Percentiles rank a stretch among this genome's conserved stretches.
These are phyloP conservation scores for Benincasa hispida DNA, from an alignment of 306 rosid species.

Conservation along the genomic window DNA sequence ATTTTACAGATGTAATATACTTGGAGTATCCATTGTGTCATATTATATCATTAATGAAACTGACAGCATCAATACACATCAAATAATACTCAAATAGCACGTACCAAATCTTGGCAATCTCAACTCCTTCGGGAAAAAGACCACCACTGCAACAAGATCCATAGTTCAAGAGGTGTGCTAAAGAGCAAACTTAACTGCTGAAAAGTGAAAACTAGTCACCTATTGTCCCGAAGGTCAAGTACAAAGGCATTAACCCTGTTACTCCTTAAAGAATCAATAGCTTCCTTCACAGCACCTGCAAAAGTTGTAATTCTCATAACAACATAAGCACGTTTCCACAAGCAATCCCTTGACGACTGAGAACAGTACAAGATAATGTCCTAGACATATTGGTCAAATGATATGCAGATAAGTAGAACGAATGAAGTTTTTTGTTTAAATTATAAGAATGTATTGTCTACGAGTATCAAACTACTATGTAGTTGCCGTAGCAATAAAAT, in stretches of 20 bases:
- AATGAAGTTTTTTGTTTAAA: neutral
- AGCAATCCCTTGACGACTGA: neutral
- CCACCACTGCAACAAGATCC: conserved; percentile 84
- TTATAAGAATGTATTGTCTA: neutral
- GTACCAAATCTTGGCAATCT: conserved; percentile 91
- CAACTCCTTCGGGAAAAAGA: conserved; percentile 95
- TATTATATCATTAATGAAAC: neutral
- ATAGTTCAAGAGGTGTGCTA: conserved; percentile 30
- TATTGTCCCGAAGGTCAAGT: conserved; percentile 97
- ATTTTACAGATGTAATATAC: neutral
- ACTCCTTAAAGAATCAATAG: conserved; percentile 62
- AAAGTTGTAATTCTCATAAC: conserved; percentile 13
- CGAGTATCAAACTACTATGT: neutral
- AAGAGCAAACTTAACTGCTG: conserved; percentile 16
- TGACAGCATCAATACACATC: neutral
- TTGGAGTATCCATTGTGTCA: neutral
- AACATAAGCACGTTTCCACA: neutral
- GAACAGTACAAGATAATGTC: neutral
- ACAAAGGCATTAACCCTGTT: conserved; percentile 76
- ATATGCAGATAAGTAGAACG: neutral
- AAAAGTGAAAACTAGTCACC: conserved; percentile 32
- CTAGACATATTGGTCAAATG: neutral
- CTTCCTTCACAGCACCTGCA: conserved; percentile 90
- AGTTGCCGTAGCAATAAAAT: neutral
- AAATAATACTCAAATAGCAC: neutral